Percentiles rank a stretch among this genome's conserved stretches.
These are phyloP conservation scores for Trichoderma sp. DNA, from an alignment of 2,329 filamentous ascomycete genomes.

Conservation along the genomic window DNA sequence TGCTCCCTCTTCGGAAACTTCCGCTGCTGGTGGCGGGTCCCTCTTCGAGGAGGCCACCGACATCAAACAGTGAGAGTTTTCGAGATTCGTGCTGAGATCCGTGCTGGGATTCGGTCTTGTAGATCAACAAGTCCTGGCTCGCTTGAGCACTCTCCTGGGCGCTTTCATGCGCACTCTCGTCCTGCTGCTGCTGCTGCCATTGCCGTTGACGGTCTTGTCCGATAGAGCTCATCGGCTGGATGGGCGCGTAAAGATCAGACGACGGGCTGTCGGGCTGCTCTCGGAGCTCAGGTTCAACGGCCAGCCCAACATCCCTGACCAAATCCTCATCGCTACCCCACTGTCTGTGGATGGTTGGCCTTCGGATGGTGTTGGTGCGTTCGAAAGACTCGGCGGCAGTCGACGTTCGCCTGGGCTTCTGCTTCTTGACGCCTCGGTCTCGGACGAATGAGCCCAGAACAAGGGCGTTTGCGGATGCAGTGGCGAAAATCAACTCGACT, in stretches of 20 bases:
- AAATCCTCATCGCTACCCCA: slow-evolving; percentile 93
- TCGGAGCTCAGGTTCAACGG: slow-evolving; percentile 55
- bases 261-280: slow-evolving; percentile 33
- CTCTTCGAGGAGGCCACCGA: slow-evolving; percentile 70
- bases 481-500: slow-evolving; percentile 84
- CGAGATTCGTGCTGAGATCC: slow-evolving; percentile 26
- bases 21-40: slow-evolving; percentile 31
- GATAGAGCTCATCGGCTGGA: slow-evolving; percentile 33
- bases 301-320: slow-evolving; percentile 74
- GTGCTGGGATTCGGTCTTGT: slow-evolving; percentile 12
- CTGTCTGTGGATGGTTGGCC: slow-evolving; percentile 58
- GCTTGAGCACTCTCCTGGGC: slow-evolving; percentile 28
- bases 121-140: slow-evolving; percentile 46
- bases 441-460: slow-evolving; percentile 91
- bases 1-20: slow-evolving; percentile 41
- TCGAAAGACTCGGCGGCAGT: slow-evolving; percentile 61
- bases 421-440: slow-evolving; percentile 86
- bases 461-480: slow-evolving; percentile 81
- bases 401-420: slow-evolving; percentile 70
- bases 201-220: slow-evolving; percentile 42
- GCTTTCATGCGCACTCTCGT: background rate
- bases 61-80: slow-evolving; percentile 78
- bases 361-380: slow-evolving; percentile 37
- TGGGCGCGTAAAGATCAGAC: slow-evolving; percentile 36
- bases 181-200: slow-evolving; percentile 37